phyloP scores from a whole-genome alignment of 2,329 filamentous ascomycete species.

The Colletotrichum siamense region DNA sequence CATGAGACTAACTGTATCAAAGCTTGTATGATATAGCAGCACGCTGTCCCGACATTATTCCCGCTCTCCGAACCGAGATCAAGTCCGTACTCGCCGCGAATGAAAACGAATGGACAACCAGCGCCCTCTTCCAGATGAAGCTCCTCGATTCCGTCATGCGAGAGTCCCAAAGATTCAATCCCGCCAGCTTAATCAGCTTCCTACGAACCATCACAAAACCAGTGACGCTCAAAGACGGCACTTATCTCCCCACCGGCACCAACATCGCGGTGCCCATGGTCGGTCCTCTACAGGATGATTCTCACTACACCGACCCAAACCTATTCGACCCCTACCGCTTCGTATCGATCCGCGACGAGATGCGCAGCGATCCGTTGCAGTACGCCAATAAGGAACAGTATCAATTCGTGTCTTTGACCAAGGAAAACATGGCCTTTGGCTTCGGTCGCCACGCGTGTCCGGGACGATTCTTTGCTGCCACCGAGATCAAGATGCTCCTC shows the following conservation, averaged over 20 bases:
- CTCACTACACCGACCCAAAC: constrained; percentile 35
- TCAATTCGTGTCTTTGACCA: constrained; percentile 45
- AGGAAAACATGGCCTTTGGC: constrained; percentile 40
- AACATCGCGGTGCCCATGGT: constrained; percentile 46
- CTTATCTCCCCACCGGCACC: constrained; percentile 48
- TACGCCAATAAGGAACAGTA: neutral
- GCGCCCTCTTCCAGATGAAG: constrained; percentile 53
- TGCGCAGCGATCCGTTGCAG: neutral
- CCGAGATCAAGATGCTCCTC: constrained; percentile 50
- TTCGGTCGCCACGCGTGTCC: constrained; percentile 44
- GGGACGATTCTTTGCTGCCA: constrained; percentile 48
- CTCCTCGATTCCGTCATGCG: constrained; percentile 46
- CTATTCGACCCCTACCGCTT: constrained; percentile 5
- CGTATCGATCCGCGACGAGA: neutral
- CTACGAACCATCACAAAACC: constrained; percentile 53
- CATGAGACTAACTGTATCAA: neutral
- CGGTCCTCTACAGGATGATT: constrained; percentile 39
- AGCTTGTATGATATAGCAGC: neutral
- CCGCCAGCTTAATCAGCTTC: constrained; percentile 42
- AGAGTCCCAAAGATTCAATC: constrained; percentile 38
- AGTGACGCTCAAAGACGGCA: constrained; percentile 59
- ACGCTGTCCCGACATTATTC: neutral
- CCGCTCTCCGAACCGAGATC: neutral
- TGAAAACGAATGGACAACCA: constrained; percentile 44
- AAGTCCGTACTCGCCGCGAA: neutral